Evolutionary conservation across 2,329 filamentous ascomycete species (phyloP), one percentile per base, ranked within the genome.

Genomic region (Aspergillus intermedius): DNA sequence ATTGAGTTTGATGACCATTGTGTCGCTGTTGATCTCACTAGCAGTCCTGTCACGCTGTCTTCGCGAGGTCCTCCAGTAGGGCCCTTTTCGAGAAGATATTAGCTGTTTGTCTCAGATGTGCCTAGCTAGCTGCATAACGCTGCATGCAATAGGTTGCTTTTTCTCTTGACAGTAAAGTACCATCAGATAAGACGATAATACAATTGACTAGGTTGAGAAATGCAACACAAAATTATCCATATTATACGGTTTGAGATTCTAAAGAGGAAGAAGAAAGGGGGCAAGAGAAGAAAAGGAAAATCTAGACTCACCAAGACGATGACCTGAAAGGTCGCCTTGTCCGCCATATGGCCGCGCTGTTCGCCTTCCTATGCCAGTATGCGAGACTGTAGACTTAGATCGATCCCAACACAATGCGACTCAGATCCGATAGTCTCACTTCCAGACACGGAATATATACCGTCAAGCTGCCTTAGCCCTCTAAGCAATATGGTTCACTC

Each of bases 31-130:
- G 91, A 91, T 42, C 91, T 86, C 42, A 97, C 88, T 17, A 98
- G 80, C 49, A 97, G 83, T 2, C 90, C 88, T 0, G 91, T 96
- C 21, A 88, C 86, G 66, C 91, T 93, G 67, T 89, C 84, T 76
- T 98, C 93, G 60, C 82, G 80, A 28, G 93, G 93, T 46, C 93
- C 93, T 50, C 93, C 93, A 45, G 89, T 88, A 42, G 89, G 83
- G 55, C 93, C 93, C 90, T 95, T 63, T 54, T 50, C 10, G 45
- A 48, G 10, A 42, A 43, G 52, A 39, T 51, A 59, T 70, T 54
- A 69, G 65, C 53, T 57, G 39, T 25, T 23, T 28, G 44, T 46
- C 40, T 46, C 37, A 51, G 41, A 50, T 58, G 61, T 51, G 47
- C 56, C 50, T 53, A 53, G 51, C 19, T 19, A 40, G 37, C 34